phyloP scores from a whole-genome alignment of 2,329 filamentous ascomycete genomes.

The Zasmidium citrigriseum region DNA sequence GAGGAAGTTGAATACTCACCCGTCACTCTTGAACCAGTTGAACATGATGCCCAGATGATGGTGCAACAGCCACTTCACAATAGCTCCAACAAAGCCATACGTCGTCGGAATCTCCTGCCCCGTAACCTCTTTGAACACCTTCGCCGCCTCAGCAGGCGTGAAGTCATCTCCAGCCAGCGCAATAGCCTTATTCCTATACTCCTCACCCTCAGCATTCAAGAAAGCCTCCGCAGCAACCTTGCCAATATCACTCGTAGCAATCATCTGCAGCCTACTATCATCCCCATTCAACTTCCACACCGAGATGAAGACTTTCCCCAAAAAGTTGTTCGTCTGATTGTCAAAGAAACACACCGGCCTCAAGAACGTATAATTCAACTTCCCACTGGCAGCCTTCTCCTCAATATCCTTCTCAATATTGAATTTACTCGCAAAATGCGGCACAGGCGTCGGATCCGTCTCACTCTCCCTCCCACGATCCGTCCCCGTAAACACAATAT shows the following conservation, averaged over 20 bases:
- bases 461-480: constrained; percentile 61
- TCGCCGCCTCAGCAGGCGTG: constrained; percentile 47
- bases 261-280: constrained; percentile 36
- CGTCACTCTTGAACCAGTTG: constrained; percentile 3
- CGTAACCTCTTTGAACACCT: constrained; percentile 49
- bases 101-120: constrained; percentile 47
- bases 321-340: constrained; percentile 52
- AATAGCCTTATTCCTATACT: constrained; percentile 48
- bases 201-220: constrained; percentile 38
- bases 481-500: constrained; percentile 60
- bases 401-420: constrained; percentile 64
- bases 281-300: constrained; percentile 39
- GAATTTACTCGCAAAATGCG: constrained; percentile 64
- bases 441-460: constrained; percentile 56
- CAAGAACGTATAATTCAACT: constrained; percentile 63
- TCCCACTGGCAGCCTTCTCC: constrained; percentile 33
- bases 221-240: constrained; percentile 54
- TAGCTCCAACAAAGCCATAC: constrained; percentile 43
- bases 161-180: constrained; percentile 57
- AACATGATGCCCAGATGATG: constrained; percentile 34
- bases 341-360: constrained; percentile 66
- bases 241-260: constrained; percentile 46
- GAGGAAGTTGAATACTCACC: too few species aligned
- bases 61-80: constrained; percentile 44
- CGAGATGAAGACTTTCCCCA: constrained; percentile 52